phyloP scores from a whole-genome alignment of 192 early-diverging fungal species.

The Backusella liffmaniae region DNA sequence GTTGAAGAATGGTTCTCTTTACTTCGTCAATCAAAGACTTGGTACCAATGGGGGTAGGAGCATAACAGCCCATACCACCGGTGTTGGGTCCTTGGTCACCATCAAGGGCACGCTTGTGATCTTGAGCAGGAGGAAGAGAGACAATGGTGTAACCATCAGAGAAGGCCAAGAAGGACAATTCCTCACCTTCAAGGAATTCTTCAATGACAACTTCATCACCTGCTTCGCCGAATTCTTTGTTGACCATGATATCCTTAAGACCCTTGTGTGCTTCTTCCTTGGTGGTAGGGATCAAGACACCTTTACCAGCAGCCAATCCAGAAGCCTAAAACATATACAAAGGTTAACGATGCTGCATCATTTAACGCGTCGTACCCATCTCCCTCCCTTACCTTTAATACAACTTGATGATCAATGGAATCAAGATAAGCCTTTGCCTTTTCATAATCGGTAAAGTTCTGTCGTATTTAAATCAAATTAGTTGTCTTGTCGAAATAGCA shows the following conservation, averaged over 20 bases:
- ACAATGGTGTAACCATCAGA: slow-evolving; percentile 94
- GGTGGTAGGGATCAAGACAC: slow-evolving; percentile 87
- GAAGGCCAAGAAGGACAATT: slow-evolving; percentile 88
- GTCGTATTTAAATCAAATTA: slow-evolving; percentile 11
- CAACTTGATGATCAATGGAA: slow-evolving; percentile 60
- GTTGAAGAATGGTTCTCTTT: slow-evolving; percentile 79
- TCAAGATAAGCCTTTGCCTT: slow-evolving; percentile 67
- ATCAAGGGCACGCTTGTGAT: slow-evolving; percentile 97
- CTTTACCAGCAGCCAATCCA: slow-evolving; percentile 97
- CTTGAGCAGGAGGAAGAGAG: slow-evolving; percentile 91
- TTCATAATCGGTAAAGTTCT: slow-evolving; percentile 80
- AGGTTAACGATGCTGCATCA: not conserved
- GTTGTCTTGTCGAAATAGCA: slow-evolving; percentile 17
- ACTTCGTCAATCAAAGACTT: slow-evolving; percentile 68
- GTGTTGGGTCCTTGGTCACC: slow-evolving; percentile 94
- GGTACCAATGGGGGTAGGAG: slow-evolving; percentile 91
- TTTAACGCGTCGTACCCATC: not conserved
- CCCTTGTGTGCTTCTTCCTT: slow-evolving; percentile 84
- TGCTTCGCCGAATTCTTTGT: slow-evolving; percentile 84
- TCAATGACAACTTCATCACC: slow-evolving; percentile 95
- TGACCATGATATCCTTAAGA: slow-evolving; percentile 88
- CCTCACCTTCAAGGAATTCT: slow-evolving; percentile 91
- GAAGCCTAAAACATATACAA: slow-evolving; percentile 57
- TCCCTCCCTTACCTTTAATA: slow-evolving; percentile 69
- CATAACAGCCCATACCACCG: slow-evolving; percentile 99